A percentile compares a stretch with the other conserved stretches of the same genome.
These are phyloP conservation scores for Yarrowia keelungensis DNA, from an alignment of 805 yeast genomes.

Conservation along the genomic window DNA sequence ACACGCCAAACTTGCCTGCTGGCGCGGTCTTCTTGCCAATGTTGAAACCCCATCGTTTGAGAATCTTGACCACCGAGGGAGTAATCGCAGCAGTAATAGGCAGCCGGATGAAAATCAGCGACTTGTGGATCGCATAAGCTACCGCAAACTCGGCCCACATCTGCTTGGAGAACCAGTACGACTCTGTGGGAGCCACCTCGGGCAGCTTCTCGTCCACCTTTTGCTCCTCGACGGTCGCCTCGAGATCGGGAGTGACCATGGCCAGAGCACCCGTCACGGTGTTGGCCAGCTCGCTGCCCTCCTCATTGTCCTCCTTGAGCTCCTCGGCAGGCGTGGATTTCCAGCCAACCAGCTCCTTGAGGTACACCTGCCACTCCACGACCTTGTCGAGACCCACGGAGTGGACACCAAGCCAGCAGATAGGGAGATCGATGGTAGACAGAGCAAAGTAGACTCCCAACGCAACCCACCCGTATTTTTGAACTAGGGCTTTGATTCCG, in stretches of 20 bases:
- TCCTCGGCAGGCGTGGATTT: constrained; percentile 51
- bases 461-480: constrained; percentile 91
- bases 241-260: constrained; percentile 39
- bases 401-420: constrained; percentile 84
- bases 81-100: constrained; percentile 94
- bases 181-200: constrained; percentile 40
- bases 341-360: constrained; percentile 68
- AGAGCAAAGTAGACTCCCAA: constrained; percentile 81
- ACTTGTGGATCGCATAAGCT: constrained; percentile 93
- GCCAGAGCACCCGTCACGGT: constrained; percentile 25
- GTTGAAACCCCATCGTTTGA: constrained; percentile 81
- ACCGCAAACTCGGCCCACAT: constrained; percentile 83
- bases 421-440: constrained; percentile 78
- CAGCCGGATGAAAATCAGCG: constrained; percentile 78
- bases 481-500: constrained; percentile 55
- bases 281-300: constrained; percentile 42
- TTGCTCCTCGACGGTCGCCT: constrained; percentile 38
- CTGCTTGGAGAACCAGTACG: constrained; percentile 41
- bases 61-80: constrained; percentile 70
- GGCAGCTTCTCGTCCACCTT: constrained; percentile 37
- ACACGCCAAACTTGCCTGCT: constrained; percentile 57
- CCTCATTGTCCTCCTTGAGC: constrained; percentile 21
- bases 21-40: constrained; percentile 58
- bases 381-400: constrained; percentile 85
- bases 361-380: constrained; percentile 66